Base-by-base conservation (phyloP, 2,329 filamentous ascomycete species). In the Calycina marina region DNA sequence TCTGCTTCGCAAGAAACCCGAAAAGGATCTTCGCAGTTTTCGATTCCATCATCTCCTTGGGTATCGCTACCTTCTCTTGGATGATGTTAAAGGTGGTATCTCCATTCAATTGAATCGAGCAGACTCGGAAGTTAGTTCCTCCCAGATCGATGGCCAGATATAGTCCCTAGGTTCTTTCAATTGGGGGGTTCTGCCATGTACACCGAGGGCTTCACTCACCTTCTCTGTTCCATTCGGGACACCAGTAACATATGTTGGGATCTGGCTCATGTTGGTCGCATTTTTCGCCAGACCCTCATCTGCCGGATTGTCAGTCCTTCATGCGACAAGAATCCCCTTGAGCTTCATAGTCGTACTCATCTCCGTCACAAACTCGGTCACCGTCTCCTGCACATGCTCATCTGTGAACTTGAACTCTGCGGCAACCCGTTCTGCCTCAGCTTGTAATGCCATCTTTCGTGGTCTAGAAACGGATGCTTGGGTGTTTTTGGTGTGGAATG, bases 151-250 rank as follows among this genome's bases (percentile, higher is more conserved):
- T 86, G 24, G 90, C 88, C 52, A 98, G 75, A 60, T 94, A 98
- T 24, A 94, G 66, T 29, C 90, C 90, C 84, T 47, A 31, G 14
- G 14, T 12, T 27, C 22, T 37, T 47, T 31, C 41, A n/a, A 22
- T 9, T 9, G 20, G 8, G 20, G 8, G 12, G 5, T 10, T 29
- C 27, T 29, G 27, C 12, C 14, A 14, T 6, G 25, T 8, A 13
- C 11, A 13, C 5, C 12, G 8, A 14, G 18, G 5, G 11, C 4
- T 11, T 11, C 28, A 14, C 47, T 48, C 61, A 88, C 85, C 77
- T 94, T 93, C 61, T 98, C 90, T 3, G 86, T 94, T 48, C 90
- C 90, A 68, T 96, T 90, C 52, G 90, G 90, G 16, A 96, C 86
- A 20, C 74, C 78, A 1, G 90, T 96, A 44, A 98, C 88, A 58